A percentile compares a stretch with the other conserved stretches of the same genome.
Conservation (phyloP, 176 grass and related monocot species). For the Aegilops sharonensis region DNA sequence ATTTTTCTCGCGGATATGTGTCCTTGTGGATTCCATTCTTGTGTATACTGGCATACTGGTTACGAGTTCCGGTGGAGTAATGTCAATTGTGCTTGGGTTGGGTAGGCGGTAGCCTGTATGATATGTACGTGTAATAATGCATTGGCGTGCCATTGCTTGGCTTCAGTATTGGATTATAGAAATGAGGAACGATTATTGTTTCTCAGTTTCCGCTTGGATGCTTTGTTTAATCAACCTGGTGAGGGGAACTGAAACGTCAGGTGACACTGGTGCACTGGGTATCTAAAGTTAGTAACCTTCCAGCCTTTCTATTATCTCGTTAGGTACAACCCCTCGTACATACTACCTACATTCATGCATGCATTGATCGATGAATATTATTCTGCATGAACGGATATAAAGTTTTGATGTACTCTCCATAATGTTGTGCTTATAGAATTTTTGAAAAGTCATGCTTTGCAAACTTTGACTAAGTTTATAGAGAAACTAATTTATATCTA, state of each 20-base stretch:
- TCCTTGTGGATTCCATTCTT: neutral
- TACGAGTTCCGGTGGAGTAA: neutral
- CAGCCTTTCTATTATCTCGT: neutral
- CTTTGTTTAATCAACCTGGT: neutral
- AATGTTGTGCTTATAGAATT: too few relatives aligned
- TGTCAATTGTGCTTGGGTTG: neutral
- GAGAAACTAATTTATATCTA: too few relatives aligned
- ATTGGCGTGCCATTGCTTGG: constrained; percentile 2
- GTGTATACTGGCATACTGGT: constrained; percentile 13
- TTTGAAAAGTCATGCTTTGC: too few relatives aligned
- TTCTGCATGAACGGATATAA: too few relatives aligned
- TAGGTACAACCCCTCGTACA: too few relatives aligned
- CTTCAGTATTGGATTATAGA: constrained; percentile 6
- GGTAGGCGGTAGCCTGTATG: constrained; percentile 16
- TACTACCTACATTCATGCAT: too few relatives aligned
- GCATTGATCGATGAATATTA: too few relatives aligned
- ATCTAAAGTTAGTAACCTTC: neutral
- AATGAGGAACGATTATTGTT: neutral
- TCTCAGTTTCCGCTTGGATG: neutral
- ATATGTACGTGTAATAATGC: constrained; percentile 11
- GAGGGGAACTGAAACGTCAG: neutral
- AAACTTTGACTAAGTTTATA: too few relatives aligned
- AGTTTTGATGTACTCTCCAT: too few relatives aligned
- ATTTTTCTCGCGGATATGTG: neutral
- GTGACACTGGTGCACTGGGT: neutral